Evolutionary conservation across 345 rosid species (phyloP), one percentile per base, ranked within the genome.

Genomic region (Excoecaria agallocha): DNA sequence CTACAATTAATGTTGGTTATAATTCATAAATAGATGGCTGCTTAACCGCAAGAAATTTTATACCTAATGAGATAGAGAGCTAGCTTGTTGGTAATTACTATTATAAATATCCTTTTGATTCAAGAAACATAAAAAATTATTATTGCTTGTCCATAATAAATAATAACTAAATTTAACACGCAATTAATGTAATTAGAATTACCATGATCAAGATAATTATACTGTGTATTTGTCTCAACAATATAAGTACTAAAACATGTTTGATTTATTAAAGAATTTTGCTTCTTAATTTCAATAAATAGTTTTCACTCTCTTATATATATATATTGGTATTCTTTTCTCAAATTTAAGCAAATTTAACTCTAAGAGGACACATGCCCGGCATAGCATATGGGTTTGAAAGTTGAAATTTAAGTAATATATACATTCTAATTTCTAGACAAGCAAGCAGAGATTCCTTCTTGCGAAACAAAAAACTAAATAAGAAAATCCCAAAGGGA

Each of bases 221-320:
- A 56, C 6, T 12, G 13, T n/a, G 0, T 25, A 48, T 46, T 2
- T 70, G 66, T 63, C 30, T 64, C 49, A 30, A 64, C 74, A 54
- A 35, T 65, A 77, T 45, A 77, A 65, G 80, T 64, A n/a, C n/a
- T n/a, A 64, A 71, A 64, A 75, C 69, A 57, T 76, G 78, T 67
- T 55, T 71, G 76, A 45, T 69, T n/a, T 41, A 30, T 59, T 24
- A 7, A 25, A 73, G 71, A 13, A 19, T 46, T 74, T 74, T 76
- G 52, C 68, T 3, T 78, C 60, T 22, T 71, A 46, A 74, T 74
- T 39, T 50, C 71, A 63, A 50, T 69, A 76, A n/a, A 76, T 65
- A 11, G 8, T 20, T 51, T 22, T 57, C 25, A 12, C 1, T 57
- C 58, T 57, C 55, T 46, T 52, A 13, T 46, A 25, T 61, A 56